Conservation (phyloP, 2,329 filamentous ascomycete species). For the Lecanosticta acicola region DNA sequence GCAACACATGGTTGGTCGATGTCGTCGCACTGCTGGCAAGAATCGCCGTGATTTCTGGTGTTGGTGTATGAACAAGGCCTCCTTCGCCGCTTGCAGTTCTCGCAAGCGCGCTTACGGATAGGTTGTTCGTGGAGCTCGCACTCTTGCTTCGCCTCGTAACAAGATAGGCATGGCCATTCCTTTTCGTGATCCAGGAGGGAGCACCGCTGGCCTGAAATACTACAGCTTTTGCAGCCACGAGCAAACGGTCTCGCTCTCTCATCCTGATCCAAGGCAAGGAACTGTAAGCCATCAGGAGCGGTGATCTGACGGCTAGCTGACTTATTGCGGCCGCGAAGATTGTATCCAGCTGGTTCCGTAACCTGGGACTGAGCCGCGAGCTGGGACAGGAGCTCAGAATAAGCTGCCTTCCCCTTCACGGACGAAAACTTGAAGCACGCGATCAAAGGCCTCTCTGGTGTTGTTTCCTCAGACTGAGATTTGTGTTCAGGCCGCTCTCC, state of each 20-base stretch:
- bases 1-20: slow-evolving; percentile 33
- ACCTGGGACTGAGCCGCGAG: not conserved
- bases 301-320: not conserved
- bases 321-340: not conserved
- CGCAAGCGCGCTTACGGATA: slow-evolving; percentile 32
- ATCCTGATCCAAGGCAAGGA: slow-evolving; percentile 4
- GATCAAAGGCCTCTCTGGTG: not conserved
- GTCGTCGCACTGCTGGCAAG: slow-evolving; percentile 32
- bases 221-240: slow-evolving; percentile 15
- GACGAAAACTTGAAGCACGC: slow-evolving; percentile 1
- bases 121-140: slow-evolving; percentile 35
- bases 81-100: slow-evolving; percentile 30
- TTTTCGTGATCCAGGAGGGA: slow-evolving; percentile 32
- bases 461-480: too few species aligned
- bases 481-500: not conserved
- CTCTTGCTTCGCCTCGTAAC: slow-evolving; percentile 28
- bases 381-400: not conserved
- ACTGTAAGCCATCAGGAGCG: not conserved
- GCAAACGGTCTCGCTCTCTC: slow-evolving; percentile 15
- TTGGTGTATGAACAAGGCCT: slow-evolving; percentile 33
- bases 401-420: not conserved
- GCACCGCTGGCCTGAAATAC: slow-evolving; percentile 22
- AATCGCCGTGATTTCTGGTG: slow-evolving; percentile 23
- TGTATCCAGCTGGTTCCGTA: slow-evolving; percentile 2
- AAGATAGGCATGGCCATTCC: slow-evolving; percentile 36